Evolutionary conservation across 2,329 filamentous ascomycete species (phyloP), one percentile per base, ranked within the genome.

Genomic region (Fusarium bulbicola): DNA sequence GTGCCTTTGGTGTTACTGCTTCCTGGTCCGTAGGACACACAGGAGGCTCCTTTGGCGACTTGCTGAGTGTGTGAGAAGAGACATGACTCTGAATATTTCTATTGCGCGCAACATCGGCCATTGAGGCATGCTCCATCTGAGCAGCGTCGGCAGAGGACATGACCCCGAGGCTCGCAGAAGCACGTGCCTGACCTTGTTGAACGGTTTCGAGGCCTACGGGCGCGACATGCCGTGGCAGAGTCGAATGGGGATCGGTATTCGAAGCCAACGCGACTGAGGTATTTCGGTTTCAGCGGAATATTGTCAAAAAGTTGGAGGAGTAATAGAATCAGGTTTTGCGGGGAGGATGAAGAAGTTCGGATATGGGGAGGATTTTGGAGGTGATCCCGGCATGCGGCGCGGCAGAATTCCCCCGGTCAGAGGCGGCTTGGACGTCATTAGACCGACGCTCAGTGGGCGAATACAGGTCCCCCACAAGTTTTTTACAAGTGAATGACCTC

Each of bases 111-210:
- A 85, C 82, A 76, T 87, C 87, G 80, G 89, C 84, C 85, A 89
- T 85, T 79, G 89, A 84, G 81, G 85, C 88, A 90, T 92, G 83
- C 80, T 87, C 86, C 79, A 86, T 81, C 77, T 86, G 82, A 77
- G 86, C 84, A 80, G 85, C 83, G 83, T 88, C 85, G 76, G 86
- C 84, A 80, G 85, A 84, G 83, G 88, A 85, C 87, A 90, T 90
- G 83, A 84, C 86, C 65, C 45, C 64, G 40, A 57, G 64, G 68
- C 45, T 66, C 59, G 37, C 65, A 61, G 57, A 71, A 73, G 74
- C 70, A 72, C 76, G 74, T 72, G 73, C 77, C 76, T 72, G 77
- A 61, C 56, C 65, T 74, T 70, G 66, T 46, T 63, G 63, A 36
- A 59, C 45, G 64, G 43, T 50, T 61, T 59, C 61, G 65, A 53